Conservation (phyloP, 768 basidiomycete genomes). For the Tricholoma bakamatsutake region DNA sequence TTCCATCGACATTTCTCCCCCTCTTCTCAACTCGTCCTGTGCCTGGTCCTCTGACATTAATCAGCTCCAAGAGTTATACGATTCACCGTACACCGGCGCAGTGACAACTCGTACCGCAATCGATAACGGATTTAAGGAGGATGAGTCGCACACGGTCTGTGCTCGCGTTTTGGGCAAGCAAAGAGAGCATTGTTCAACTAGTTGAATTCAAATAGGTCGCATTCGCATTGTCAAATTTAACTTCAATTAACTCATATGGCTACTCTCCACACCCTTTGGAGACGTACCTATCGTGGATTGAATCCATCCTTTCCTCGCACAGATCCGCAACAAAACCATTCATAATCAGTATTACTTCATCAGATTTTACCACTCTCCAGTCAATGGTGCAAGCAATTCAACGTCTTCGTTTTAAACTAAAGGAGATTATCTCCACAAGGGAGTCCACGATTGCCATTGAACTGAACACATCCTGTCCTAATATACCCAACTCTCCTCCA, state of each 20-base stretch:
- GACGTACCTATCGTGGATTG: constrained; percentile 62
- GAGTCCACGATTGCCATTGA: constrained; percentile 58
- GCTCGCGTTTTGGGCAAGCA: neutral
- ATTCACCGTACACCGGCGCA: constrained; percentile 65
- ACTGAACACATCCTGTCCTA: constrained; percentile 83
- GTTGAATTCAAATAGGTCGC: constrained; percentile 42
- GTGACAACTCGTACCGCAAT: constrained; percentile 80
- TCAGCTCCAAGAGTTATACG: constrained; percentile 63
- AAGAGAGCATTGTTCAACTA: neutral
- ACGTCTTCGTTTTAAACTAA: constrained; percentile 38
- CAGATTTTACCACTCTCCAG: constrained; percentile 42
- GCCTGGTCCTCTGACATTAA: constrained; percentile 70
- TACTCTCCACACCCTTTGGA: constrained; percentile 76
- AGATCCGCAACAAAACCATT: constrained; percentile 41
- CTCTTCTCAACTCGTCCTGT: constrained; percentile 74
- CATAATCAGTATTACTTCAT: constrained; percentile 75
- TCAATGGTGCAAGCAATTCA: constrained; percentile 59
- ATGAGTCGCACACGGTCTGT: constrained; percentile 54
- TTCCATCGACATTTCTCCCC: constrained; percentile 50
- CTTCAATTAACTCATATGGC: constrained; percentile 83
- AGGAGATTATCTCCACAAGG: constrained; percentile 18
- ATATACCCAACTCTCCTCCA: constrained; percentile 58
- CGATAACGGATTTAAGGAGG: constrained; percentile 63
- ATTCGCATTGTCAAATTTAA: constrained; percentile 41
- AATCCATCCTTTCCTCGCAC: constrained; percentile 38